Evolutionary conservation across 345 rosid species (phyloP).

Genomic region (Eucalyptus shirleyi): DNA sequence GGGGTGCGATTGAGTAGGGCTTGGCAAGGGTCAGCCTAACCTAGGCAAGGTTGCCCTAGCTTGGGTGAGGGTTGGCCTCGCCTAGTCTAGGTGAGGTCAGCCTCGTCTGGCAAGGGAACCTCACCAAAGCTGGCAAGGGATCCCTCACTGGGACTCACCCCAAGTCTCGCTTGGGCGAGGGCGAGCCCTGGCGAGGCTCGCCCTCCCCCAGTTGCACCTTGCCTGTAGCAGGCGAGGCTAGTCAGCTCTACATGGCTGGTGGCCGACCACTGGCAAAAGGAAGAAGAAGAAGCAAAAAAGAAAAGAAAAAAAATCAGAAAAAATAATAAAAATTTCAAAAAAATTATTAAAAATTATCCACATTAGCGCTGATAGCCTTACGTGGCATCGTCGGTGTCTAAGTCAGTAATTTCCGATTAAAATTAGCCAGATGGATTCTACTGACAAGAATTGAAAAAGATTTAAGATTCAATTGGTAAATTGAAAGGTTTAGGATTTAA

Average conservation of each 20-base stretch:
- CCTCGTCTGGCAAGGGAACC: too few species aligned
- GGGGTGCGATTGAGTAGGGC: fast-evolving
- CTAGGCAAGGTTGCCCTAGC: fast-evolving
- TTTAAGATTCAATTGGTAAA: too few species aligned
- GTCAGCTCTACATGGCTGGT: fast-evolving
- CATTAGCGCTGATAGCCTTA: fast-evolving
- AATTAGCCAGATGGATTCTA: fast-evolving
- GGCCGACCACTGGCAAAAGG: fast-evolving
- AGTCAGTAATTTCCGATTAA: fast-evolving
- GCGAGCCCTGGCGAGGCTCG: fast-evolving
- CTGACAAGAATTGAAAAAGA: too few species aligned
- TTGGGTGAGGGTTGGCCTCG: too few species aligned
- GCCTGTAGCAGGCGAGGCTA: fast-evolving
- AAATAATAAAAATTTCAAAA: too few species aligned
- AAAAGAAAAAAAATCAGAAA: too few species aligned
- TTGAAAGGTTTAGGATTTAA: fast-evolving
- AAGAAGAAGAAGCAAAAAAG: too few species aligned
- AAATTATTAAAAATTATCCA: too few species aligned
- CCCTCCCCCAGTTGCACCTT: fast-evolving
- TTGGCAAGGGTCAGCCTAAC: too few species aligned
- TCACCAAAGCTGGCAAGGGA: too few species aligned
- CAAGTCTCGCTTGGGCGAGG: too few species aligned
- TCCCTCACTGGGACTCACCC: too few species aligned
- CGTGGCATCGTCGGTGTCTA: fast-evolving
- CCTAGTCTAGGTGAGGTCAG: fast-evolving